Evolutionary conservation across 2,329 filamentous ascomycete genomes (phyloP), one percentile per base, ranked within the genome.

Genomic region (Cryphonectria radicalis): DNA sequence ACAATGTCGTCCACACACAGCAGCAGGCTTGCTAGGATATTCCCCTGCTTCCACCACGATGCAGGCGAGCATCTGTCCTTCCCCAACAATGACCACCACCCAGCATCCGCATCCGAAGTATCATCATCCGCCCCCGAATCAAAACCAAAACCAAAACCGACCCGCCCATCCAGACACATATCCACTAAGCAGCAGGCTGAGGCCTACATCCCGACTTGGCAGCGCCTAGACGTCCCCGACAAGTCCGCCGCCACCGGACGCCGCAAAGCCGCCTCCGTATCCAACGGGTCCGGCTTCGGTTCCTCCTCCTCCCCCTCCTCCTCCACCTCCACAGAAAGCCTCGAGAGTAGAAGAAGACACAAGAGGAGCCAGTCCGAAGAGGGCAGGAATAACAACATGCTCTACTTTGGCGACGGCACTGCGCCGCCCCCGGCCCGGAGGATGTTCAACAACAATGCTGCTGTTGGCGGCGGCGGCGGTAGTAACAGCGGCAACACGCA

Each of bases 321-420:
- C 43, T 17, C 62, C 60, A 35, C 4, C 66, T 25, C 17, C 25
- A 10, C 55, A 66, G 17, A 60, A 50, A 40, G n/a, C 40, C 11
- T 40, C 10, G 46, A 50, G 46, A 28, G 65, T 46, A 10, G 35
- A 35, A 66, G 22, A 25, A 55, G 46, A 46, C 66, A 68, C 46
- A 13, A 40, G 32, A 55, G 64, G 22, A 66, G 37, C 53, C 66
- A n/a, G 22, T 40, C 28, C 17, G 66, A 59, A 35, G 74, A 77
- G 67, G 63, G 74, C 22, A 72, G 73, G 11, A 40, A 40, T 53
- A 72, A 71, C 19, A 72, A 77, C 35, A 72, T 79, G 37, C 62
- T 81, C 37, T 81, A 77, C 72, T 78, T 81, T 60, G 79, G 75
- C 11, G 72, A 79, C 59, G 77, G 79, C 0, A 74, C 80, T 14